Evolutionary conservation across 2,329 filamentous ascomycete genomes (phyloP).

Genomic region (Calonectria hawksworthii): DNA sequence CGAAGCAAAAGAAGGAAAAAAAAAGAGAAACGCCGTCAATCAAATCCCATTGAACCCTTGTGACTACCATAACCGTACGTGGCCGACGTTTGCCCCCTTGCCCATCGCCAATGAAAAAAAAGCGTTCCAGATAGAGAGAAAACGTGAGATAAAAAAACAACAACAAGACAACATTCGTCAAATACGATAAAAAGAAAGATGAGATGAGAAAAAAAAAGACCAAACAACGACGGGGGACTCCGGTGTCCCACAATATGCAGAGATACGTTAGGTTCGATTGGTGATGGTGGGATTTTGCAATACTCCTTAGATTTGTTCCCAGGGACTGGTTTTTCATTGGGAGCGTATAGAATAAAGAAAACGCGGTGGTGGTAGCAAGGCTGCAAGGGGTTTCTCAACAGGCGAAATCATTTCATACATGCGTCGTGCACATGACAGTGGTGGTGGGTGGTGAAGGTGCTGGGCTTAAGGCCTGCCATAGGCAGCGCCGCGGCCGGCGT

Average conservation of each 20-base stretch:
- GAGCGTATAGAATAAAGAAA: slow-evolving; percentile 8
- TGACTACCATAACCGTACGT: slow-evolving; percentile 37
- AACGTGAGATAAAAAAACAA: slow-evolving; percentile 21
- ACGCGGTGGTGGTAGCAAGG: slow-evolving; percentile 20
- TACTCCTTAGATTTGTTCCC: slow-evolving; percentile 18
- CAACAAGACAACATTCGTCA: slow-evolving; percentile 20
- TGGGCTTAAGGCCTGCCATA: slow-evolving; percentile 49
- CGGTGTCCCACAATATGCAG: slow-evolving; percentile 26
- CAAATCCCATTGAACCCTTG: slow-evolving; percentile 42
- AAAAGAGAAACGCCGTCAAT: slow-evolving; percentile 29
- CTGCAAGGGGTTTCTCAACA: slow-evolving; percentile 33
- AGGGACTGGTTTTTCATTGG: not conserved
- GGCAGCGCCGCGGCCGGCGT: slow-evolving; percentile 49
- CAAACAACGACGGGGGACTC: slow-evolving; percentile 33
- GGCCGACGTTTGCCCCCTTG: slow-evolving; percentile 43
- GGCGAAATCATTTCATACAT: slow-evolving; percentile 41
- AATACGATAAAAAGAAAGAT: slow-evolving; percentile 29
- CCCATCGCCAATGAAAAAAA: slow-evolving; percentile 42
- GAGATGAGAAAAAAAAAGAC: slow-evolving; percentile 32
- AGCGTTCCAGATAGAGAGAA: slow-evolving; percentile 29
- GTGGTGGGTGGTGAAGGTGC: slow-evolving; percentile 11
- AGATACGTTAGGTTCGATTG: slow-evolving; percentile 11
- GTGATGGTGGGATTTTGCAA: slow-evolving; percentile 14
- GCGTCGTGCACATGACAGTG: slow-evolving; percentile 15
- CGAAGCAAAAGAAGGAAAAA: not conserved